A percentile compares a stretch with the other conserved stretches of the same genome.
These are phyloP conservation scores for Cantharellus anzutake DNA, from an alignment of 768 basidiomycete genomes.

Conservation along the genomic window DNA sequence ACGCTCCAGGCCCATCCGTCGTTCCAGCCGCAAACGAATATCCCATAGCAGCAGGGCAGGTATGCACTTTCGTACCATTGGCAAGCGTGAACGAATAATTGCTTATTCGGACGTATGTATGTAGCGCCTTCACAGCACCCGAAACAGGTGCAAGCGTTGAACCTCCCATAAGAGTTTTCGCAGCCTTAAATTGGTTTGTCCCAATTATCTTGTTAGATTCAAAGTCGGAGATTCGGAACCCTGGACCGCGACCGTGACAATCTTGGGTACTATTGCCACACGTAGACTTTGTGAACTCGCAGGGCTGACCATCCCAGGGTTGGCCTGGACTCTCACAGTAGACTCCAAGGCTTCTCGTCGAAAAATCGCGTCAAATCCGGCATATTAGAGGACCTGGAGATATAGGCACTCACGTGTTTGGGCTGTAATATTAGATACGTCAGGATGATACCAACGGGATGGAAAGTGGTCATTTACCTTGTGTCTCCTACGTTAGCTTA, in stretches of 20 bases:
- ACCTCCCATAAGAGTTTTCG: slow-evolving; percentile 42
- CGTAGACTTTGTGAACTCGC: slow-evolving; percentile 54
- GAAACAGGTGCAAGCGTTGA: slow-evolving; percentile 24
- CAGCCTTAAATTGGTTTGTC: slow-evolving; percentile 46
- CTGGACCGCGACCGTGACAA: slow-evolving; percentile 63
- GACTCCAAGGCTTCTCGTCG: slow-evolving; percentile 33
- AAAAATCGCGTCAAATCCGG: not conserved
- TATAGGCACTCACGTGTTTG: slow-evolving; percentile 42
- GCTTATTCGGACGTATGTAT: slow-evolving; percentile 51
- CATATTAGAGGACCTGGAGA: not conserved
- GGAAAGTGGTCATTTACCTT: not conserved
- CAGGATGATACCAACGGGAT: not conserved
- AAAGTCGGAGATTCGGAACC: slow-evolving; percentile 56
- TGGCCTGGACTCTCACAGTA: slow-evolving; percentile 64
- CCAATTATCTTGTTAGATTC: slow-evolving; percentile 60
- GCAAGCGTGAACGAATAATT: slow-evolving; percentile 34
- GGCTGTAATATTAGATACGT: slow-evolving; percentile 19
- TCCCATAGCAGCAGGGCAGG: slow-evolving; percentile 66
- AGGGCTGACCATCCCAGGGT: slow-evolving; percentile 41
- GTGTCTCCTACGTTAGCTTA: slow-evolving; percentile 20
- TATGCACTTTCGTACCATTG: slow-evolving; percentile 46
- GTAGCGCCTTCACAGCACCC: slow-evolving; percentile 51
- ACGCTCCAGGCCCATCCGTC: slow-evolving; percentile 64
- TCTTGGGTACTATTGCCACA: slow-evolving; percentile 49
- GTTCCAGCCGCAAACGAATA: slow-evolving; percentile 48